Base-by-base conservation (phyloP, 2,329 filamentous ascomycete species). In the Talaromyces sp. region DNA sequence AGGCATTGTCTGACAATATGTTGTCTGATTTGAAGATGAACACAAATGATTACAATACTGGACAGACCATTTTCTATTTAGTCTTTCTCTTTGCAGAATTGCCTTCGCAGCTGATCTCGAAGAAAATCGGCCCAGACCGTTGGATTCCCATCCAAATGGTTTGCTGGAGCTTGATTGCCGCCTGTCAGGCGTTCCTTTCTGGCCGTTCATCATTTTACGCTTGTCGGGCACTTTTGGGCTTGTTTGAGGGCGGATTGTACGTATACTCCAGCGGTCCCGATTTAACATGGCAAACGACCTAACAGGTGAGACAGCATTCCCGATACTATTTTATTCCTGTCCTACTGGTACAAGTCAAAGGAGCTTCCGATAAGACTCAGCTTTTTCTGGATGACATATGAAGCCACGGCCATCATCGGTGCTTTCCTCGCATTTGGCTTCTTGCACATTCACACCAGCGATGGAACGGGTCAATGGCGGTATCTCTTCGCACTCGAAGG, bases 301-400 rank as follows among this genome's bases (percentile, higher is more conserved):
- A 27, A 57, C 49, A n/a, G n/a, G 24, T 32, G 24, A 58, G 10
- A 1, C 7, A 76, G 73, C 61, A 78, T 78, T 51, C 75, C 76
- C 2, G 76, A 78, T 21, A 77, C 74, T 0, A 76, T 78, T 14
- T 67, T 78, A 0, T 91, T 88, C 72, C 78, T 91, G 5, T 87
- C 84, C 3, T 92, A 92, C 72, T 93, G 88, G 73, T 93, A 91
- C 75, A 91, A 85, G 52, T 84, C 84, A 0, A 81, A 81, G 57
- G 89, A 92, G 70, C 77, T 93, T 0, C 87, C 89, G 0, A 81
- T 83, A 11, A 82, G 89, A 1, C 75, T 92, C 19, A 84, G 84
- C 65, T 84, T 81, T 67, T 91, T 91, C 75, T 92, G 89, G 89
- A 85, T 85, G 0, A 82, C 87, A 0, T 84, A 88, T 13, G 65